phyloP scores from a whole-genome alignment of 2,329 filamentous ascomycete genomes.

The Gaeumannomyces tritici region DNA sequence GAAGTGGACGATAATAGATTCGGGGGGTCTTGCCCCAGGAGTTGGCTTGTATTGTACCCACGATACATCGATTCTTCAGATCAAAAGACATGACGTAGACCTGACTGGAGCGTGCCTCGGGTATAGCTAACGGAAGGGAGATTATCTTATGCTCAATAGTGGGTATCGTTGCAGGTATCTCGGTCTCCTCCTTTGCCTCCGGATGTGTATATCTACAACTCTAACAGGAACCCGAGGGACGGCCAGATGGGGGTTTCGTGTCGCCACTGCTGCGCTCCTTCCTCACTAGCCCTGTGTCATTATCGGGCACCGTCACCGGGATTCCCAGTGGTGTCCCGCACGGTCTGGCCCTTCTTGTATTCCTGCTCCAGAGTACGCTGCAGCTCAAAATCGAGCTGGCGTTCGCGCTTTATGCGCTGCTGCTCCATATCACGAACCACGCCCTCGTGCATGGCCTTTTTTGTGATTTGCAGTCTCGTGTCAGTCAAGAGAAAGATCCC shows the following conservation, averaged over 20 bases:
- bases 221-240: too few species aligned
- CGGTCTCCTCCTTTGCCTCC: too few species aligned
- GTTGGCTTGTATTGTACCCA: neutral
- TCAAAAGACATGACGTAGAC: neutral
- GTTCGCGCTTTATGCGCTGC: constrained; percentile 79
- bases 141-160: neutral
- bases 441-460: constrained; percentile 86
- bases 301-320: neutral
- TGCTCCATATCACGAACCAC: constrained; percentile 93
- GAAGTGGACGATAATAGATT: neutral
- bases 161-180: too few species aligned
- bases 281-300: too few species aligned
- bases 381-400: constrained; percentile 90
- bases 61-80: neutral
- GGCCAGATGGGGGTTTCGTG: too few species aligned
- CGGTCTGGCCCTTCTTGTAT: constrained; percentile 76
- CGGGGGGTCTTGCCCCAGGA: neutral
- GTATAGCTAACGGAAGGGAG: neutral
- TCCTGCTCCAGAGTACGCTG: constrained; percentile 78
- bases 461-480: neutral
- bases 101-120: too few species aligned
- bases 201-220: too few species aligned
- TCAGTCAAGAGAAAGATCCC: neutral
- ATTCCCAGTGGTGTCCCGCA: constrained; percentile 1
- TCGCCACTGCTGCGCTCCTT: too few species aligned